A percentile compares a stretch with the other conserved stretches of the same genome.
phyloP scores from a whole-genome alignment of 306 rosid species.

The Rosa persica region DNA sequence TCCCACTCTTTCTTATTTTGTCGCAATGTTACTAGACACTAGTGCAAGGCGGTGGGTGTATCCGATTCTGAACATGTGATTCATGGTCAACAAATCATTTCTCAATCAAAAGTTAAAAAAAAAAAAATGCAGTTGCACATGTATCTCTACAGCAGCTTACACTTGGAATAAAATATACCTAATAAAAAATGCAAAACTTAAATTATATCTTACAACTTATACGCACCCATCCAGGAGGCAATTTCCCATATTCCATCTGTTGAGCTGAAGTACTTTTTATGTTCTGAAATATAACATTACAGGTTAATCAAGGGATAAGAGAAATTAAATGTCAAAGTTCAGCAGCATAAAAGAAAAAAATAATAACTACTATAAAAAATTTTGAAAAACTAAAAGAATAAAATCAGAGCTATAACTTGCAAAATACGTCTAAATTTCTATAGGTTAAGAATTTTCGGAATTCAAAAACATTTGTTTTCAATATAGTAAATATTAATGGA shows the following conservation, averaged over 20 bases:
- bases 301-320: constrained; percentile 6
- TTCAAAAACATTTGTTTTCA: neutral
- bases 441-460: constrained; percentile 6
- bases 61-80: neutral
- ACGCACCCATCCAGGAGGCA: constrained; percentile 87
- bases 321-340: constrained; percentile 2
- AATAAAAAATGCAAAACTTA: neutral
- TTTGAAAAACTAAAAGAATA: neutral
- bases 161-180: neutral
- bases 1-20: neutral
- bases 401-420: constrained; percentile 1
- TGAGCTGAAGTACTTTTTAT: constrained; percentile 42
- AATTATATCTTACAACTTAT: constrained; percentile 23
- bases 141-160: neutral
- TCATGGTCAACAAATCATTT: neutral
- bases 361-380: neutral
- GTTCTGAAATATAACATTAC: constrained; percentile 49
- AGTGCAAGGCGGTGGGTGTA: neutral
- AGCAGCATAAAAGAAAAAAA: constrained; percentile 19
- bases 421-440: neutral
- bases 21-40: neutral
- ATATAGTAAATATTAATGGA: neutral
- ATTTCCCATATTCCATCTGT: constrained; percentile 38
- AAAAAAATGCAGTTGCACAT: neutral
- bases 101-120: neutral